Evolutionary conservation across 805 yeast genomes (phyloP), one percentile per base, ranked within the genome.

Genomic region (Myxozyma melibiosi): DNA sequence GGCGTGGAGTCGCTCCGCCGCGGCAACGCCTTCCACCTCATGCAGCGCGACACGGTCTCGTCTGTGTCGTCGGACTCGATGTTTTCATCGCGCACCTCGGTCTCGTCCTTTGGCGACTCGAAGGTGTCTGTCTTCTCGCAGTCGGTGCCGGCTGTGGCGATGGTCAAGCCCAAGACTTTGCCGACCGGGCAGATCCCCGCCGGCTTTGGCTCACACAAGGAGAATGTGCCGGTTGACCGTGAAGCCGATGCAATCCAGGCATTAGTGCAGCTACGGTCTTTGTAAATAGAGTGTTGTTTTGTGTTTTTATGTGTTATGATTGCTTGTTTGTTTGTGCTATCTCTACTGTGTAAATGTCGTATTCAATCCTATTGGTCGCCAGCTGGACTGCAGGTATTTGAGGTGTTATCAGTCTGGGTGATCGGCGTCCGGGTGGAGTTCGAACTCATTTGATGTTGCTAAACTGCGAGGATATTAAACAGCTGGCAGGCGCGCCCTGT

Each of bases 1-100:
- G 97, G 97, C 0, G 90, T 97, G 0, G 85, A 81, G 37, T 75
- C 82, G 41, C 74, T 90, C 54, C 74, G 88, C 44, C 61, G 61
- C 9, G 58, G 62, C 16, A 43, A 40, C 37, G 55, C 46, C 39
- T 59, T 55, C 22, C 44, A 54, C 16, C 27, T 46, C 18, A 48
- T 52, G 55, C 50, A 47, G 18, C 30, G 39, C 53, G 37, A 55
- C 18, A 9, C 33, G 33, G 43, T 30, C 30, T 43, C 61, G 45
- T 53, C 64, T 5, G 52, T 55, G 18, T 40, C 52, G 16, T 57
- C 57, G 13, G 61, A 42, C 27, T 44, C 62, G 37, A n/a, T 40
- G 24, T 48, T 44, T 28, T 54, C 58, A 6, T 24, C 65, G 4
- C 49, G 52, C 11, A 47, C 51, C 16, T 53, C 66, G 4, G 39